Percentiles rank a stretch among this genome's conserved stretches.
phyloP scores from a whole-genome alignment of 176 grass and related monocot genomes.

The Coix lacrymajobi region DNA sequence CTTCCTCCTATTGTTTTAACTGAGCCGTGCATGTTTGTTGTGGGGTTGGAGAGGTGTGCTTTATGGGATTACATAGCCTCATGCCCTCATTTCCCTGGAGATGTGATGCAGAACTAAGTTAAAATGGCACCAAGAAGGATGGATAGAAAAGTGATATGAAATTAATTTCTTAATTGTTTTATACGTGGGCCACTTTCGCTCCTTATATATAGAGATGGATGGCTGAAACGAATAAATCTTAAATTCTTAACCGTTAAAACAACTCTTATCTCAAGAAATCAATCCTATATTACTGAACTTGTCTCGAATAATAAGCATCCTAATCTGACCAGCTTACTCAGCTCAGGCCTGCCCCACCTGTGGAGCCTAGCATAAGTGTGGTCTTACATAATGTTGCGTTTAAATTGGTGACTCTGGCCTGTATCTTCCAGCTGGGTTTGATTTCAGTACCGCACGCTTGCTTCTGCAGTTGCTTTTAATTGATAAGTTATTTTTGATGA shows the following conservation, averaged over 20 bases:
- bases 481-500: constrained; percentile 15
- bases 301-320: not conserved
- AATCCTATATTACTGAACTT: not conserved
- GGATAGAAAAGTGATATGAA: not conserved
- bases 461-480: not conserved
- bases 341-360: not conserved
- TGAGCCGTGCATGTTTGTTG: not conserved
- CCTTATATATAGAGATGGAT: not conserved
- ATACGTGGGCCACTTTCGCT: not conserved
- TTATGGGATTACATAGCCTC: not conserved
- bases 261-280: not conserved
- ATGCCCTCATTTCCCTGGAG: not conserved
- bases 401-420: not conserved
- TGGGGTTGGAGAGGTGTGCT: not conserved
- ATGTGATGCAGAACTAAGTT: not conserved
- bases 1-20: not conserved
- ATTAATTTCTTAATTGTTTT: not conserved
- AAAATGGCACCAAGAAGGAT: not conserved
- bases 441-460: not conserved
- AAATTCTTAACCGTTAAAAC: not conserved
- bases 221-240: not conserved
- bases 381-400: not conserved
- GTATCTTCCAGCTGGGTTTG: not conserved
- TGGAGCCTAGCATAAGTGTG: not conserved
- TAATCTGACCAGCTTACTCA: not conserved